Evolutionary conservation across 805 yeast species (phyloP).

Genomic region (Candida morakotiae): DNA sequence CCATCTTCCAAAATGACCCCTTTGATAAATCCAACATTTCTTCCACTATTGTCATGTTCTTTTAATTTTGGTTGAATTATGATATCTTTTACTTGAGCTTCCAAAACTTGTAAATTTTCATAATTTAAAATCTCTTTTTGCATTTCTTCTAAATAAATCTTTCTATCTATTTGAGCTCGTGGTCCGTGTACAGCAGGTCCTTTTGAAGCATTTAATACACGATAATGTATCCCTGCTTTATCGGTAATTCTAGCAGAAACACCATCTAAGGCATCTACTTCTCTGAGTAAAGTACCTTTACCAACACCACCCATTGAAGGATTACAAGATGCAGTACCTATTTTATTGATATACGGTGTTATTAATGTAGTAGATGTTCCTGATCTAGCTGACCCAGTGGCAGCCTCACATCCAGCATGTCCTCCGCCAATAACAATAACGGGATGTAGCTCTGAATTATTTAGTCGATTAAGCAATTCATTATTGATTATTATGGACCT

Average conservation of each 20-base stretch:
- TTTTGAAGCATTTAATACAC: slow-evolving; percentile 75
- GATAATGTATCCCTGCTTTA: slow-evolving; percentile 87
- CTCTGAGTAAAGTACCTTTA: slow-evolving; percentile 86
- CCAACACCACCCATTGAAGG: slow-evolving; percentile 99
- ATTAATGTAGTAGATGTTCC: slow-evolving; percentile 70
- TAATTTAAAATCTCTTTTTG: slow-evolving; percentile 56
- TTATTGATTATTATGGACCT: slow-evolving; percentile 27
- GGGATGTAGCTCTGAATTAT: slow-evolving; percentile 39
- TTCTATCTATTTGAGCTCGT: slow-evolving; percentile 90
- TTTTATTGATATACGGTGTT: slow-evolving; percentile 69
- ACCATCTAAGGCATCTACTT: slow-evolving; percentile 96
- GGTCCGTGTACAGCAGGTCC: slow-evolving; percentile 99
- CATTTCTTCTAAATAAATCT: slow-evolving; percentile 76
- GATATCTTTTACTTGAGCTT: slow-evolving; percentile 82
- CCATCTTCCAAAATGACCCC: slow-evolving; percentile 76
- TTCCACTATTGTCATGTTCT: slow-evolving; percentile 28
- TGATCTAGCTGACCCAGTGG: slow-evolving; percentile 84
- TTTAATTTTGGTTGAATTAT: slow-evolving; percentile 46
- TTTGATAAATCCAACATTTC: slow-evolving; percentile 43
- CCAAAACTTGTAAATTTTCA: slow-evolving; percentile 53
- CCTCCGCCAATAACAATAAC: slow-evolving; percentile 96
- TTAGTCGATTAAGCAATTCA: slow-evolving; percentile 29
- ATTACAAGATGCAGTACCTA: slow-evolving; percentile 95
- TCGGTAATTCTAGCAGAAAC: slow-evolving; percentile 85
- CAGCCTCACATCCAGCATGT: slow-evolving; percentile 98